phyloP scores from a whole-genome alignment of 2,329 filamentous ascomycete genomes.

The Fusarium camptoceras region DNA sequence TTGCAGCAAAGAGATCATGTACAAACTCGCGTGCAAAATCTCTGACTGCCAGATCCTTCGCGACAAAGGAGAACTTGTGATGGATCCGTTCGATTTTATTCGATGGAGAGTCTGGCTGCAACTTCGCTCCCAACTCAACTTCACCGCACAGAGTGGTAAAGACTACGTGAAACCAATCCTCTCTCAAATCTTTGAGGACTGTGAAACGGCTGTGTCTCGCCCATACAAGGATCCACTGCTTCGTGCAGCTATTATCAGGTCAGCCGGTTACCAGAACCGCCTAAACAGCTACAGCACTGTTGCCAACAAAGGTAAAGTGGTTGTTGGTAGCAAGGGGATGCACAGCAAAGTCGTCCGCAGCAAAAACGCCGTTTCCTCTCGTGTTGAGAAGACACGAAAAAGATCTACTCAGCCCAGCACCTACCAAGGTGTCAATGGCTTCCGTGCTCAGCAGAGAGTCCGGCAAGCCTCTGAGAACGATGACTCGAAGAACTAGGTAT shows the following conservation, averaged over 20 bases:
- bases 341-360: neutral
- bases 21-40: constrained; percentile 51
- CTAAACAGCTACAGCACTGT: constrained; percentile 37
- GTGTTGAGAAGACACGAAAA: constrained; percentile 17
- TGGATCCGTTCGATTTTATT: constrained; percentile 55
- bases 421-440: constrained; percentile 48
- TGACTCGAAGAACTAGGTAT: neutral
- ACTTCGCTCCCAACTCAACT: neutral
- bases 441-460: constrained; percentile 27
- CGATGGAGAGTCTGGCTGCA: constrained; percentile 50
- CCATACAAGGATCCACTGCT: constrained; percentile 47
- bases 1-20: constrained; percentile 52
- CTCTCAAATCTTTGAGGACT: constrained; percentile 23
- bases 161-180: constrained; percentile 15
- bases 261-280: constrained; percentile 42
- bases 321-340: neutral
- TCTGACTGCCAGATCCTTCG: constrained; percentile 48
- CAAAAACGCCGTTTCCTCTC: neutral
- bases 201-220: neutral
- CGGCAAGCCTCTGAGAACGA: neutral
- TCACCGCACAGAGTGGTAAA: constrained; percentile 6
- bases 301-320: constrained; percentile 5
- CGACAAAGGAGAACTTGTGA: constrained; percentile 43
- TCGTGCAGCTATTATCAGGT: constrained; percentile 46
- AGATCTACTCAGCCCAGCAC: constrained; percentile 10